These are phyloP conservation scores for Pleurotus tuoliensis DNA, from an alignment of 768 basidiomycete genomes.

Conservation along the genomic window DNA sequence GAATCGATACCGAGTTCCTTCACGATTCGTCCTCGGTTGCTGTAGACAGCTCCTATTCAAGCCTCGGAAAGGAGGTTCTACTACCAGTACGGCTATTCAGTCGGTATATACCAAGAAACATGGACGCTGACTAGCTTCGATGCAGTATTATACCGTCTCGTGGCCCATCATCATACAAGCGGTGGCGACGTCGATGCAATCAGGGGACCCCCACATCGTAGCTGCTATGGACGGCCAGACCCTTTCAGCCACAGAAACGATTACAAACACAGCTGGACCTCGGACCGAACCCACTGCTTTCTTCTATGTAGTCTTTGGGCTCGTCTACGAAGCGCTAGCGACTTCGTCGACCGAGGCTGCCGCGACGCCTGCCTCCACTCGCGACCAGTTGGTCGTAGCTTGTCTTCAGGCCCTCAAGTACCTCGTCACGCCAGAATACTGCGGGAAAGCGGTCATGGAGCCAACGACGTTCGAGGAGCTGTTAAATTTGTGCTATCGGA, in stretches of 20 bases:
- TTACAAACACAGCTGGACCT: slow-evolving; percentile 20
- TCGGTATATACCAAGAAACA: background rate
- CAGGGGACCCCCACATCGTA: slow-evolving; percentile 59
- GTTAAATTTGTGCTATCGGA: slow-evolving; percentile 79
- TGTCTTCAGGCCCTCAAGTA: slow-evolving; percentile 74
- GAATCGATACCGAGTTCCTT: slow-evolving; percentile 83
- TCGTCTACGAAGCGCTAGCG: slow-evolving; percentile 87
- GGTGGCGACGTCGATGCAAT: slow-evolving; percentile 74
- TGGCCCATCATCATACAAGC: slow-evolving; percentile 86
- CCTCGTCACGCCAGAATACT: slow-evolving; percentile 76
- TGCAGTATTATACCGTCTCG: slow-evolving; percentile 81
- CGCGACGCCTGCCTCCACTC: slow-evolving; percentile 34
- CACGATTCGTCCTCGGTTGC: slow-evolving; percentile 73
- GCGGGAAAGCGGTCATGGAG: slow-evolving; percentile 78
- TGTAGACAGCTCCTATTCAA: slow-evolving; percentile 80
- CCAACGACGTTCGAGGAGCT: slow-evolving; percentile 88
- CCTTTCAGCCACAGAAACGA: slow-evolving; percentile 15
- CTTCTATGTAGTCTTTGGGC: slow-evolving; percentile 88
- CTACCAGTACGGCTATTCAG: slow-evolving; percentile 64
- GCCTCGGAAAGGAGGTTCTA: slow-evolving; percentile 85
- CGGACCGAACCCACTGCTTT: slow-evolving; percentile 68
- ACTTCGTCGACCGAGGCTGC: slow-evolving; percentile 56
- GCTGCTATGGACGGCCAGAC: slow-evolving; percentile 83
- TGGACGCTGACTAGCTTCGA: slow-evolving; percentile 1
- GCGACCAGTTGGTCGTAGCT: slow-evolving; percentile 49